Conservation (phyloP, 306 rosid species). For the Rosa rugosa region DNA sequence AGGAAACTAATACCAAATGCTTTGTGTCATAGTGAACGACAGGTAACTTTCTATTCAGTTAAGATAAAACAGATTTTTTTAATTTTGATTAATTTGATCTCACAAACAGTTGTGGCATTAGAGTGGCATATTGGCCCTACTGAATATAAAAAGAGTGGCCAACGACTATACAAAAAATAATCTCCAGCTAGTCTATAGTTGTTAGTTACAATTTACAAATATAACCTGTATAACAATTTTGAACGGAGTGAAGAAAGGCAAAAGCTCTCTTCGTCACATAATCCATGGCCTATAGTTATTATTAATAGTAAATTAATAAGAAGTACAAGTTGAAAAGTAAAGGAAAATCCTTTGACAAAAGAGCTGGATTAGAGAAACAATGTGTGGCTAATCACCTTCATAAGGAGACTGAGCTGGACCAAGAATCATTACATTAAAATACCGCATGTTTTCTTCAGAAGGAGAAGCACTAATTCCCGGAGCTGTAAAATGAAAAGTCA, state of each 20-base stretch:
- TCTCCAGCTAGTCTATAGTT: background rate
- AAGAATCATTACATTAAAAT: constrained; percentile 42
- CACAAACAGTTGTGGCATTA: background rate
- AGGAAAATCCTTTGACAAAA: background rate
- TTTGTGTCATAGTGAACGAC: background rate
- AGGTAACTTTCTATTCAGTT: background rate
- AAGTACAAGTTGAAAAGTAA: background rate
- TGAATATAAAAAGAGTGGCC: background rate
- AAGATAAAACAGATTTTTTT: background rate
- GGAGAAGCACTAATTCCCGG: constrained; percentile 44
- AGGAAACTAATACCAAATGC: background rate
- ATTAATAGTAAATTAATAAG: background rate
- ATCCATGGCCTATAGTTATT: background rate
- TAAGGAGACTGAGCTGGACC: constrained; percentile 43
- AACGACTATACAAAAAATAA: background rate
- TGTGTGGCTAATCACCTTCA: constrained; percentile 22
- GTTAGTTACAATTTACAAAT: background rate
- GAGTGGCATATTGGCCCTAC: background rate
- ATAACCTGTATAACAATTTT: background rate
- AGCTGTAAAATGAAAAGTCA: constrained; percentile 20
- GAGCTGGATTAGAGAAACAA: background rate
- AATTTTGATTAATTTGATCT: background rate
- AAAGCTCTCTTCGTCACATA: background rate
- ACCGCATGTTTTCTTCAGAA: constrained; percentile 41
- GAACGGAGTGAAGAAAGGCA: background rate